phyloP scores from a whole-genome alignment of 139 green algal genomes.

The Deuterostichococcus epilithicus region DNA sequence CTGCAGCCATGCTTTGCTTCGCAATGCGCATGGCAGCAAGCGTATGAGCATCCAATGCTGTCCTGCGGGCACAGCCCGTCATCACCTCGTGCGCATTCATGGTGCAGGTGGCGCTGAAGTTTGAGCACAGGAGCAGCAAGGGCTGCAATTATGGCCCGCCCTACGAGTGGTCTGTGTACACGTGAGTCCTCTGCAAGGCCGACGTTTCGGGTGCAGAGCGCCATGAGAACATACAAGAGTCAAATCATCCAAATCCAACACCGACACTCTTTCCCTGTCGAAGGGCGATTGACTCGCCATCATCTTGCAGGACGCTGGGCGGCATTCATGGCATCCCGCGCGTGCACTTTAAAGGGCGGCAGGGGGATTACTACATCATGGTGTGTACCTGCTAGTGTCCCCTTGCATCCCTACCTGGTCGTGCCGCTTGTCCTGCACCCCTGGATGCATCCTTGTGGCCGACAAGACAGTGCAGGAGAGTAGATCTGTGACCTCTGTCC shows the following conservation, averaged over 20 bases:
- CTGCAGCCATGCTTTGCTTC: background rate
- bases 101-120: conserved; percentile 90
- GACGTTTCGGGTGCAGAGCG: background rate
- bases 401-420: background rate
- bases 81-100: background rate
- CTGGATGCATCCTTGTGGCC: too few relatives aligned
- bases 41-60: too few relatives aligned
- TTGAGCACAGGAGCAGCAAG: conserved; percentile 96
- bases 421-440: too few relatives aligned
- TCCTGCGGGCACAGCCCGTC: too few relatives aligned
- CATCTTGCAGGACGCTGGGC: conserved; percentile 57
- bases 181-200: conserved; percentile 44
- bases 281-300: background rate
- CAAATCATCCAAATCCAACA: background rate
- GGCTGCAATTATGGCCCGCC: conserved; percentile 97
- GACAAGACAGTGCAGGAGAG: too few relatives aligned
- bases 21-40: too few relatives aligned
- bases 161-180: conserved; percentile 98
- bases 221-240: background rate
- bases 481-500: too few relatives aligned
- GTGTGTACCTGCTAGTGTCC: conserved; percentile 38
- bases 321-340: conserved; percentile 85
- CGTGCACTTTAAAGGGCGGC: conserved; percentile 95
- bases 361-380: conserved; percentile 99
- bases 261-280: background rate